Percentiles rank a stretch among this genome's conserved stretches.
phyloP scores from a whole-genome alignment of 306 rosid genomes.

The Echinosophora koreensis region DNA sequence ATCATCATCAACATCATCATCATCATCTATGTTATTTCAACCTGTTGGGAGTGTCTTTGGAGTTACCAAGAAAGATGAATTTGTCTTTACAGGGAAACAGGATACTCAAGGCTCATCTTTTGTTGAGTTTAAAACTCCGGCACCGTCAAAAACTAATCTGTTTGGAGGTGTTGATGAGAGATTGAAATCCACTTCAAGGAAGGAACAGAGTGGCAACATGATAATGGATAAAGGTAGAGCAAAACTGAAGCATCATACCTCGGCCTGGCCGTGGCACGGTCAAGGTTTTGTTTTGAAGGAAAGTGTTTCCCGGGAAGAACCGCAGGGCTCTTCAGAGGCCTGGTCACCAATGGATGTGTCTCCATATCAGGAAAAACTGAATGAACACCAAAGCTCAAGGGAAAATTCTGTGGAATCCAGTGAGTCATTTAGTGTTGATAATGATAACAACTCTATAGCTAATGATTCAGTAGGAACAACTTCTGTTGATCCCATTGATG shows the following conservation, averaged over 20 bases:
- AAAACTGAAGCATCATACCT: conserved; percentile 55
- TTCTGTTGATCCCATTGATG: conserved; percentile 63
- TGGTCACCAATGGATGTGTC: conserved; percentile 96
- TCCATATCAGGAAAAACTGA: conserved; percentile 79
- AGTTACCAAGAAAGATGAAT: conserved; percentile 48
- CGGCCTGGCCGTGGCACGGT: conserved; percentile 54
- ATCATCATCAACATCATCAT: conserved; percentile 38
- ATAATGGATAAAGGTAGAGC: conserved; percentile 63
- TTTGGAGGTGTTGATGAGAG: conserved; percentile 54
- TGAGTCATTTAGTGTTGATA: conserved; percentile 58
- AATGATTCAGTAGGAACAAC: conserved; percentile 51
- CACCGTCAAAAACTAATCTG: conserved; percentile 30
- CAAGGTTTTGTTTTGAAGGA: conserved; percentile 62
- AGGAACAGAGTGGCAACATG: conserved; percentile 56
- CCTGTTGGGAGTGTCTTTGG: conserved; percentile 55
- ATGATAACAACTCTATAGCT: conserved; percentile 44
- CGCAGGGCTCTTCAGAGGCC: conserved; percentile 58
- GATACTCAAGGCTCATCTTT: conserved; percentile 52
- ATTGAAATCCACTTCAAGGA: conserved; percentile 59
- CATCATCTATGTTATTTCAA: conserved; percentile 53
- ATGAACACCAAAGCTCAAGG: conserved; percentile 58
- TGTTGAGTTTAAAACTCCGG: conserved; percentile 71
- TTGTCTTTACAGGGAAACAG: conserved; percentile 63
- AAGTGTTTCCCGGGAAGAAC: conserved; percentile 54
- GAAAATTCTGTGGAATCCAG: conserved; percentile 70